Evolutionary conservation across 2,329 filamentous ascomycete genomes (phyloP).

Genomic region (Phialemoniopsis sp.): DNA sequence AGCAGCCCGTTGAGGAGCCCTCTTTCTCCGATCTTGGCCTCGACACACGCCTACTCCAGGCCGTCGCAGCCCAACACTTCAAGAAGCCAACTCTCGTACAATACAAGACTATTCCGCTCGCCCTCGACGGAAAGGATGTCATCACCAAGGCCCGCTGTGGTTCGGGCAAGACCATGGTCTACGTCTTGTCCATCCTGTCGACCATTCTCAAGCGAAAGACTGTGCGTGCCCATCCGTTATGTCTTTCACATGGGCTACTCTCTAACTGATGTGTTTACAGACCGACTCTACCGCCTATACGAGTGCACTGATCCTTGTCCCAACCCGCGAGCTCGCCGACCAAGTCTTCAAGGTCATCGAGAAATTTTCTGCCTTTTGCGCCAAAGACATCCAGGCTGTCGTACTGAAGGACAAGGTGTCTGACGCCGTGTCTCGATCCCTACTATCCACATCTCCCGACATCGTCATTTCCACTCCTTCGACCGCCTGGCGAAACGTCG

Average conservation of each 20-base stretch:
- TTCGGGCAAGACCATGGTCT: slow-evolving; percentile 96
- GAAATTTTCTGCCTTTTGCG: slow-evolving; percentile 75
- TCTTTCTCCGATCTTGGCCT: slow-evolving; percentile 76
- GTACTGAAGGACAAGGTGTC: slow-evolving; percentile 91
- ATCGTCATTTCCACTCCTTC: slow-evolving; percentile 88
- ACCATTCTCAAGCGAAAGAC: slow-evolving; percentile 73
- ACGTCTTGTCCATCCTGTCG: slow-evolving; percentile 84
- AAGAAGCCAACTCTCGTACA: slow-evolving; percentile 86
- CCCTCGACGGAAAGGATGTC: slow-evolving; percentile 83
- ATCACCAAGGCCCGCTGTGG: slow-evolving; percentile 91
- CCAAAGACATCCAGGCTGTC: slow-evolving; percentile 74
- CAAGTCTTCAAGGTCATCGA: slow-evolving; percentile 81
- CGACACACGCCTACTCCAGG: slow-evolving; percentile 81
- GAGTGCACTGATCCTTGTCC: slow-evolving; percentile 83
- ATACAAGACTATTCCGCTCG: slow-evolving; percentile 79
- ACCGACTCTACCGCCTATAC: slow-evolving; percentile 50
- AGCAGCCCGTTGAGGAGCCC: slow-evolving; percentile 16
- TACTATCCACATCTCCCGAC: slow-evolving; percentile 81
- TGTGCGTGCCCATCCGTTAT: slow-evolving; percentile 66
- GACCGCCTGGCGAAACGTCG: slow-evolving; percentile 75
- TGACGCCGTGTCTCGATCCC: slow-evolving; percentile 80
- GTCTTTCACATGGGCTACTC: slow-evolving; percentile 78
- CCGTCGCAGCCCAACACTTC: slow-evolving; percentile 79
- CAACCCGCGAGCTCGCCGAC: slow-evolving; percentile 88
- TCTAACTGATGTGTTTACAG: slow-evolving; percentile 64